Conservation (phyloP, 2,329 filamentous ascomycete genomes). For the Diaporthe destruens region DNA sequence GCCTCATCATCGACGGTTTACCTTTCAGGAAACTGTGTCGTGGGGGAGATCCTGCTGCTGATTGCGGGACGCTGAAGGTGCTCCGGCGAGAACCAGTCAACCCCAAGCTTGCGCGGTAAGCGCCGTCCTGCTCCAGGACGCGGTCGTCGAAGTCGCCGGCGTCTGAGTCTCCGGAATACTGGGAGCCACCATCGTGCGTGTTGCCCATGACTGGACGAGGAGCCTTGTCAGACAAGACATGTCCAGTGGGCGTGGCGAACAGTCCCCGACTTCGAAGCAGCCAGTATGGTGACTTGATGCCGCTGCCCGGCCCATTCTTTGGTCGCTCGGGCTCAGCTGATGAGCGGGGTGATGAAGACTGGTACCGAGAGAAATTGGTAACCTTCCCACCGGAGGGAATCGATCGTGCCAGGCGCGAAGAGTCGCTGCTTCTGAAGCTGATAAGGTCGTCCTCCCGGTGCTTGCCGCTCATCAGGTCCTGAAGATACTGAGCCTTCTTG, state of each 20-base stretch:
- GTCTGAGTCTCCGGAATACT: conserved; percentile 41
- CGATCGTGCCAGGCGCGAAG: conserved; percentile 40
- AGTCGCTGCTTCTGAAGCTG: conserved; percentile 41
- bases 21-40: conserved; percentile 32
- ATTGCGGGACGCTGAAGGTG: conserved; percentile 33
- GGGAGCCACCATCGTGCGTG: conserved; percentile 34
- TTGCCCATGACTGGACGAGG: conserved; percentile 30
- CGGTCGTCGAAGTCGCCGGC: conserved; percentile 39
- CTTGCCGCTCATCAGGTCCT: conserved; percentile 40
- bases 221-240: conserved; percentile 39
- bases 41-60: conserved; percentile 36
- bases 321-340: conserved; percentile 39
- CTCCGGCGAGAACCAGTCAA: conserved; percentile 38
- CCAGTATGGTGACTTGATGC: conserved; percentile 42
- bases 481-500: conserved; percentile 39
- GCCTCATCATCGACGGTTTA: conserved; percentile 12
- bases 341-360: conserved; percentile 41
- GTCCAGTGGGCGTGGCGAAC: conserved; percentile 40
- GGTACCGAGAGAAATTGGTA: conserved; percentile 42
- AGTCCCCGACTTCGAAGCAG: conserved; percentile 38
- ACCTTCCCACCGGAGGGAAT: conserved; percentile 32
- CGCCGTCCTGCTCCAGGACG: conserved; percentile 40
- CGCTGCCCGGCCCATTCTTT: conserved; percentile 36
- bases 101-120: conserved; percentile 39
- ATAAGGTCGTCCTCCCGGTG: conserved; percentile 41